These are phyloP conservation scores for Ophiocordyceps unilateralis DNA, from an alignment of 2,329 filamentous ascomycete genomes.

Conservation along the genomic window DNA sequence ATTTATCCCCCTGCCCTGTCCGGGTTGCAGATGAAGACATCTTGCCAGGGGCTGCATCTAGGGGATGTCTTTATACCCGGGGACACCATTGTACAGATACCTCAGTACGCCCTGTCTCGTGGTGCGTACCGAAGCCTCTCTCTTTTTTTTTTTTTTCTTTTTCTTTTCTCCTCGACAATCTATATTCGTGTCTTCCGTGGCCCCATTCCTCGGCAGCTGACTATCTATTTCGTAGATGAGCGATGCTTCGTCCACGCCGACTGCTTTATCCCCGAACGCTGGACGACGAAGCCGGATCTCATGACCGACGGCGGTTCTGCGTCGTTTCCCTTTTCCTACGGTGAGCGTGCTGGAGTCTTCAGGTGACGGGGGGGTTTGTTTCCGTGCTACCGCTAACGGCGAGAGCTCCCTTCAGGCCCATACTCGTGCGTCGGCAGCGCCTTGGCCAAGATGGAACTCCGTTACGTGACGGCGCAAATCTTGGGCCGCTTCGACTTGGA, in stretches of 20 bases:
- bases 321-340: not conserved
- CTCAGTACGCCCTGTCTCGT: constrained; percentile 4
- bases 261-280: constrained; percentile 17
- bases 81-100: constrained; percentile 13
- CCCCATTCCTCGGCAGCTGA: too few species aligned
- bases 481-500: not conserved
- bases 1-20: constrained; percentile 3
- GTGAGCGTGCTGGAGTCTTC: not conserved
- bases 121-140: not conserved
- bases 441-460: not conserved
- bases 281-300: constrained; percentile 14
- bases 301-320: constrained; percentile 4
- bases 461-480: constrained; percentile 26
- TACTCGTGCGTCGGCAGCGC: not conserved
- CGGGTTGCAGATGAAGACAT: constrained; percentile 17
- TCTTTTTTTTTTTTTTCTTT: not conserved
- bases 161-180: too few species aligned
- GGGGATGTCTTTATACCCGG: constrained; percentile 17
- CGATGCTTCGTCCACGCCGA: constrained; percentile 5
- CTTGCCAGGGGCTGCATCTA: constrained; percentile 17
- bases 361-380: too few species aligned
- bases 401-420: not conserved
- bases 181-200: too few species aligned
- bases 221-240: constrained; percentile 3
- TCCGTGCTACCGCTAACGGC: not conserved